Evolutionary conservation across 371 early-diverging fungal species (phyloP).

Genomic region (Dichotomocladium elegans): DNA sequence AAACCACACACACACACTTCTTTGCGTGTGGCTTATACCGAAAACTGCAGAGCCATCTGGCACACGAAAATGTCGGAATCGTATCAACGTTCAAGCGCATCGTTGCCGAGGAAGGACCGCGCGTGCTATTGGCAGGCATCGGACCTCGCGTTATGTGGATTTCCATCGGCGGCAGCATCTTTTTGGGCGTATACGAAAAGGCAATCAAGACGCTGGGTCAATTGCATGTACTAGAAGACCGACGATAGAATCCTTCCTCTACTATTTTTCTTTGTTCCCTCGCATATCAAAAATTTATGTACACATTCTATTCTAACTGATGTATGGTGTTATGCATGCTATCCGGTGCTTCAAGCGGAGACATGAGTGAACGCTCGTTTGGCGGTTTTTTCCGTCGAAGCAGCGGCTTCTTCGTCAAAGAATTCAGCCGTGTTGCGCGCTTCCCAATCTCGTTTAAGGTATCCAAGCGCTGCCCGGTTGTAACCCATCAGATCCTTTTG

Average conservation of each 20-base stretch:
- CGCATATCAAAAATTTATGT: too few species aligned
- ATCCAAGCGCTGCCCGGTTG: constrained; percentile 71
- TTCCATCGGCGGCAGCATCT: constrained; percentile 90
- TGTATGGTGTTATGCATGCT: neutral
- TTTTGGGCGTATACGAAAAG: constrained; percentile 93
- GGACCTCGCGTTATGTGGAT: constrained; percentile 96
- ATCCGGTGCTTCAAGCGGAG: constrained; percentile 3
- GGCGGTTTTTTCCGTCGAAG: constrained; percentile 54
- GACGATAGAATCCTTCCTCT: constrained; percentile 10
- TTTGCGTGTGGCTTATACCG: neutral
- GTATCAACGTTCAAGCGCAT: constrained; percentile 70
- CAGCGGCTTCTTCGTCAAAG: constrained; percentile 59
- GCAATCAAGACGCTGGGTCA: constrained; percentile 53
- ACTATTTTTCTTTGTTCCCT: neutral
- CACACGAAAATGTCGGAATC: constrained; percentile 68
- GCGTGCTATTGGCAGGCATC: constrained; percentile 80
- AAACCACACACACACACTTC: neutral
- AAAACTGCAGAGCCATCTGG: neutral
- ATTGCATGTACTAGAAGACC: constrained; percentile 30
- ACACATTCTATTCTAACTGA: too few species aligned
- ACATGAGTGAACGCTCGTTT: constrained; percentile 71
- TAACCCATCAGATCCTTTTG: constrained; percentile 79
- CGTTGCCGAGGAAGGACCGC: constrained; percentile 74
- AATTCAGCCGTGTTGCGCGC: constrained; percentile 71
- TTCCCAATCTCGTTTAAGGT: constrained; percentile 69